Percentiles rank a stretch among this genome's conserved stretches.
Conservation (phyloP, 257 asterid species). For the Voacanga thouarsii region DNA sequence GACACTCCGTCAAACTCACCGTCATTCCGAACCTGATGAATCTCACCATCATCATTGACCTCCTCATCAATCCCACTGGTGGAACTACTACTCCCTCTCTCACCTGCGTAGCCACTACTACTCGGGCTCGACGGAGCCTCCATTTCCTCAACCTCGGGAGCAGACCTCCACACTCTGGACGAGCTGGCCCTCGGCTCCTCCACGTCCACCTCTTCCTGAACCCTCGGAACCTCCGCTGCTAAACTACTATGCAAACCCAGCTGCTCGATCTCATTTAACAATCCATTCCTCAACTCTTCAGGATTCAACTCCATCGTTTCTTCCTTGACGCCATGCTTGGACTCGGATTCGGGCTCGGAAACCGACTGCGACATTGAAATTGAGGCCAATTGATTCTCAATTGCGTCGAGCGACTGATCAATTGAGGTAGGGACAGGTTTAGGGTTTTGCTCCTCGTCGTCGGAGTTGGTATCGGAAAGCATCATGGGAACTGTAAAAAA, state of each 20-base stretch:
- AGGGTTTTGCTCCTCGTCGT: conserved; percentile 39
- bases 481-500: neutral
- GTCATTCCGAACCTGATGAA: conserved; percentile 41
- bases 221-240: conserved; percentile 13
- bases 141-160: neutral
- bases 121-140: conserved; percentile 59
- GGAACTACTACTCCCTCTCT: conserved; percentile 83
- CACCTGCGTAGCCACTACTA: conserved; percentile 97
- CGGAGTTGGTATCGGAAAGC: neutral
- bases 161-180: conserved; percentile 7
- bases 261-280: conserved; percentile 21
- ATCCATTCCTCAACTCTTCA: conserved; percentile 17
- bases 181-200: conserved; percentile 35
- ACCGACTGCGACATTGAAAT: conserved; percentile 55
- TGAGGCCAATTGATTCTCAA: conserved; percentile 85
- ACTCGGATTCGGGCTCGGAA: conserved; percentile 6
- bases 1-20: conserved; percentile 29
- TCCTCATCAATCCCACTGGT: conserved; percentile 43
- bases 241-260: conserved; percentile 23
- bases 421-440: conserved; percentile 42
- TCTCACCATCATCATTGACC: conserved; percentile 45
- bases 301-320: neutral
- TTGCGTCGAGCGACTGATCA: conserved; percentile 89
- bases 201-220: conserved; percentile 15
- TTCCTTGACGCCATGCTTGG: neutral